Conservation (phyloP, 768 basidiomycete species). For the Tylopilus intermedius region DNA sequence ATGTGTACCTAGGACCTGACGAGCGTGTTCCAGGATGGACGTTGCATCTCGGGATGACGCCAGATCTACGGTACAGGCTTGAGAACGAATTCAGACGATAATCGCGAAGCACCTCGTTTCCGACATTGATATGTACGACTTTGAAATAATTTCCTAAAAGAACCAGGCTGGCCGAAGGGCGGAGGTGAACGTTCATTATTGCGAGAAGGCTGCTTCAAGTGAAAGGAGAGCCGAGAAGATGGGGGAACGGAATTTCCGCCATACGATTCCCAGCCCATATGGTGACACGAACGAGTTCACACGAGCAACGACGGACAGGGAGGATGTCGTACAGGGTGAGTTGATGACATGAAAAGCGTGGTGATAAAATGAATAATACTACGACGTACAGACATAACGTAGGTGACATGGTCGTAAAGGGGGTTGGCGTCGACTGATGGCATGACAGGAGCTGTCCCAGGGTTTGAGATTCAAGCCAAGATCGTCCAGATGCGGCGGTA, state of each 20-base stretch:
- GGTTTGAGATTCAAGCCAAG: constrained; percentile 16
- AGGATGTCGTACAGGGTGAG: not conserved
- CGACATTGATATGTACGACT: constrained; percentile 1
- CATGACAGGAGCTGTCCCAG: constrained; percentile 24
- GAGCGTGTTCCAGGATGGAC: constrained; percentile 5
- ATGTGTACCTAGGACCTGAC: constrained; percentile 2
- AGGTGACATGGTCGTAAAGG: constrained; percentile 14
- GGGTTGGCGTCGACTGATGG: constrained; percentile 2
- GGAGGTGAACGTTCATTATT: constrained; percentile 8
- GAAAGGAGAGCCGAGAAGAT: not conserved
- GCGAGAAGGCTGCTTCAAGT: not conserved
- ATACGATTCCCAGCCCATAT: constrained; percentile 14
- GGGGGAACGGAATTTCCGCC: constrained; percentile 13
- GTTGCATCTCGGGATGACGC: constrained; percentile 12
- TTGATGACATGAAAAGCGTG: constrained; percentile 12
- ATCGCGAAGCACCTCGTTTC: constrained; percentile 15
- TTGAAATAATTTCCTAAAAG: constrained; percentile 13
- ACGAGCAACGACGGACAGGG: constrained; percentile 5
- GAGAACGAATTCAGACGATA: constrained; percentile 17
- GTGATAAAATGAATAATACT: constrained; percentile 14
- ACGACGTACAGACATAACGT: constrained; percentile 3
- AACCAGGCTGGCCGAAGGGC: constrained; percentile 4
- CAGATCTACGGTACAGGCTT: constrained; percentile 17
- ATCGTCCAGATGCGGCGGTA: constrained; percentile 17
- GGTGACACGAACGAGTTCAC: constrained; percentile 12